Base-by-base conservation (phyloP, 2,329 filamentous ascomycete genomes). In the Pseudogymnoascus destructans region DNA sequence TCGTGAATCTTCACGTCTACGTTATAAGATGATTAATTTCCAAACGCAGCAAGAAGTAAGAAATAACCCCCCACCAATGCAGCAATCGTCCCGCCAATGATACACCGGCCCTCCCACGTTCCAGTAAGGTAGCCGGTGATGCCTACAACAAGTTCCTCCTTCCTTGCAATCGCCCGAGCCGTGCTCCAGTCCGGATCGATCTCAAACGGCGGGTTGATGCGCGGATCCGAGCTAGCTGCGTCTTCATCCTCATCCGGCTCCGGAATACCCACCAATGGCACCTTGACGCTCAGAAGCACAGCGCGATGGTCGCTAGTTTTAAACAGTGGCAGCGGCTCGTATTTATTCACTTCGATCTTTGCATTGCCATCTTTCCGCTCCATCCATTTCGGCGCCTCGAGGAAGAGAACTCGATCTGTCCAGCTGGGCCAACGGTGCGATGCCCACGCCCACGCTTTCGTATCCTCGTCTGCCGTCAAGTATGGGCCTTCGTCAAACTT, bases 331-430 rank as follows among this genome's bases (percentile, higher is more conserved):
- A 97, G 75, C 13, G 87, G 81, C 13, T 82, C 77, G 70, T 97
- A 97, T 21, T 71, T 74, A 25, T 78, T 72, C 2, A 82, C 75
- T 21, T 73, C 71, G n/a, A 89, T 77, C 6, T 74, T 69, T 33
- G 82, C 72, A 32, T 66, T 65, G 8, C 64, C 65, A 3, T 58
- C 62, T 58, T 52, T 67, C 3, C 69, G 66, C 42, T 70, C 70
- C 36, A 76, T 68, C 77, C 79, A 83, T 19, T 70, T 70, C 17
- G 79, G 81, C 19, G 78, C 72, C 57, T 86, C 80, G 2, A 92
- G 75, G 70, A 84, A 97, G 17, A 97, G 74, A 17, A 97, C 85
- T 3, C 93, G 82, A 71, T 97, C 93, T 66, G 90, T 95, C 93
- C 92, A 97, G 66, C 85, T 85, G 1, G 93, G 91, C 78, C 88